Evolutionary conservation across 352 stramenopile genomes (phyloP).

Genomic region (Globisporangium radiosum): DNA sequence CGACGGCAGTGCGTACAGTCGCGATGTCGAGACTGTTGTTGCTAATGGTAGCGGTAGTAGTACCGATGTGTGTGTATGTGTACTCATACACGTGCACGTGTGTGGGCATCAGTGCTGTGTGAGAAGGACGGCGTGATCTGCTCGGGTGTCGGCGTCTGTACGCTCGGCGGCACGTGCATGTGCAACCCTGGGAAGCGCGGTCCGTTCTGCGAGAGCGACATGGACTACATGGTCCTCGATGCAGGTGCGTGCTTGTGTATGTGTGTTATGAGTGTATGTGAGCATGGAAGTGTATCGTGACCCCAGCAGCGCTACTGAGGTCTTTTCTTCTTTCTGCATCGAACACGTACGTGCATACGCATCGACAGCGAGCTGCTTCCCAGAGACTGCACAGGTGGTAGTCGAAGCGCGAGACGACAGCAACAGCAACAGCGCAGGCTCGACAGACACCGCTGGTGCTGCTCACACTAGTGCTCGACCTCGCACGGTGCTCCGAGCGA

Average conservation of each 20-base stretch:
- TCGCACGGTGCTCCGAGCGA: conserved; percentile 21
- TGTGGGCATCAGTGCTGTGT: conserved; percentile 53
- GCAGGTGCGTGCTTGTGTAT: conserved; percentile 17
- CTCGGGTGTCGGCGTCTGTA: conserved; percentile 55
- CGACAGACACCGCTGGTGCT: too few species aligned
- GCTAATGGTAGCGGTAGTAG: background rate
- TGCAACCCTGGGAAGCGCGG: conserved; percentile 54
- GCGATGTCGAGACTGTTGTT: background rate
- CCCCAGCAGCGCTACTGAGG: background rate
- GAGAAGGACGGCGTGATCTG: conserved; percentile 67
- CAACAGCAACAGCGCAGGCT: too few species aligned
- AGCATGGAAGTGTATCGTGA: background rate
- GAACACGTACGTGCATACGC: background rate
- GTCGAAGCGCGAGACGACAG: conserved; percentile 11
- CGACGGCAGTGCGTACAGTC: conserved; percentile 46
- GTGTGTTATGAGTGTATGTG: background rate
- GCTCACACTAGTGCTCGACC: too few species aligned
- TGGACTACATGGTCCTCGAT: conserved; percentile 46
- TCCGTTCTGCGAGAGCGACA: conserved; percentile 43
- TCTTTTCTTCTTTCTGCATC: too few species aligned
- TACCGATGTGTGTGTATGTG: background rate
- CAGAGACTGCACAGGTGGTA: conserved; percentile 34
- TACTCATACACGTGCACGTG: background rate
- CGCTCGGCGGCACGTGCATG: conserved; percentile 56
- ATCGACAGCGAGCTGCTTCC: conserved; percentile 49